Evolutionary conservation across 2,329 filamentous ascomycete species (phyloP).

Genomic region (Fusarium vanettenii): DNA sequence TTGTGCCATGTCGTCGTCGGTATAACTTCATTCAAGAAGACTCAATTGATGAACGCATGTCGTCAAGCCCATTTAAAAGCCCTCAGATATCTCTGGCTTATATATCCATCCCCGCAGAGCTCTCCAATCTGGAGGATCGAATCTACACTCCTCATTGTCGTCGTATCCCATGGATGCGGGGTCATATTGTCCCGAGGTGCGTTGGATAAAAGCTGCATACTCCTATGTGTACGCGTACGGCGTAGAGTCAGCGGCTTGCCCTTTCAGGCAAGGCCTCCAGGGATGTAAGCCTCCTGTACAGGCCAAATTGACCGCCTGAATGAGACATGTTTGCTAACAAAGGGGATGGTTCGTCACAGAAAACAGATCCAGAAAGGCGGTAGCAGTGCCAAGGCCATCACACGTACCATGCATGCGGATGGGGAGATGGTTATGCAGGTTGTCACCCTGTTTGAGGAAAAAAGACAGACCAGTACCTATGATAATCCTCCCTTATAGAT

Average conservation of each 20-base stretch:
- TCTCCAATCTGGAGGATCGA: background rate
- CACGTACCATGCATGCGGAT: slow-evolving; percentile 2
- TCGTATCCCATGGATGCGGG: background rate
- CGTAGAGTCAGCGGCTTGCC: background rate
- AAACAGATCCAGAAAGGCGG: background rate
- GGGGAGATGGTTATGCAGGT: slow-evolving; percentile 1
- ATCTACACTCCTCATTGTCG: background rate
- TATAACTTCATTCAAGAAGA: background rate
- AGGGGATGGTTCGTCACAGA: background rate
- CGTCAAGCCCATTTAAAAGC: background rate
- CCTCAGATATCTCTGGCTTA: background rate
- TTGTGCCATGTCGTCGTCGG: background rate
- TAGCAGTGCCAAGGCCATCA: background rate
- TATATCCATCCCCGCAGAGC: background rate
- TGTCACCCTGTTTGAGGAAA: background rate
- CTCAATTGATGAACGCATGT: background rate
- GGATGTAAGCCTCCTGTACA: background rate
- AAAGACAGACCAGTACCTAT: no score
- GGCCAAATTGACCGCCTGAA: background rate
- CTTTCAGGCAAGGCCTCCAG: background rate
- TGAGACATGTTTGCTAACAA: background rate
- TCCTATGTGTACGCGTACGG: background rate
- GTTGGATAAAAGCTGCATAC: background rate
- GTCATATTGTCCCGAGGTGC: background rate
- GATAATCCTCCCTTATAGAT: no score